Evolutionary conservation across 208 protist species (phyloP), one percentile per base, ranked within the genome.

Genomic region (Acanthamoeba pearcei): DNA sequence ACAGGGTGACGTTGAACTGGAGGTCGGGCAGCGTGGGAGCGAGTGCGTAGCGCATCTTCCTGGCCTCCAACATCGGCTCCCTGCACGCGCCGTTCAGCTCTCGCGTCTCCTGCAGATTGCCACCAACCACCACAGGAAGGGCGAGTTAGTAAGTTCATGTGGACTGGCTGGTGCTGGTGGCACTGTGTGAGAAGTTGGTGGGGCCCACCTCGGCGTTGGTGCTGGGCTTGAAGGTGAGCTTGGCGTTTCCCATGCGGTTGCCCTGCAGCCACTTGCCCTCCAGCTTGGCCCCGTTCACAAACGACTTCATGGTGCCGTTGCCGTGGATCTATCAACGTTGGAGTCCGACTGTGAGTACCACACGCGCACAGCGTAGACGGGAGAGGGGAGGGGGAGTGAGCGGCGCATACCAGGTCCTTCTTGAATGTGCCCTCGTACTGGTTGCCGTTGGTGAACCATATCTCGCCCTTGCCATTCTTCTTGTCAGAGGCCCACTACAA

Each of bases 171-270:
- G n/a, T n/a, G n/a, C n/a, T 17, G 22, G 60, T 13, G 13, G 60
- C 3, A 1, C 60, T 66, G 60, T n/a, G 60, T 19, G 38, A 38
- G 38, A 38, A 38, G 38, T 38, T 38, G 38, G 38, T 38, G 2
- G 38, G 13, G 6, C 60, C 13, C 19, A 82, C 72, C 72, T 82
- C 72, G 72, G 35, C 72, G 72, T 82, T 42, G n/a, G 32, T 46
- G 42, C 42, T 89, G 51, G 82, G 82, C 55, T 89, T 89, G 82
- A 89, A 89, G 51, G 82, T 89, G 82, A 89, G 82, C 53, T 89
- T 89, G 51, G 82, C 82, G 53, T 89, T 57, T 6, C 82, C 82
- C 19, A 53, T 57, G 5, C 82, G 82, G 32, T 68, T 66, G 55
- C 82, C 82, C 15, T 32, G 29, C 53, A 68, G 12, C 82, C 82